Percentiles rank a stretch among this genome's conserved stretches.
These are phyloP conservation scores for Cryptosporidium xiaoi DNA, from an alignment of 169 alveolate species.

Conservation along the genomic window DNA sequence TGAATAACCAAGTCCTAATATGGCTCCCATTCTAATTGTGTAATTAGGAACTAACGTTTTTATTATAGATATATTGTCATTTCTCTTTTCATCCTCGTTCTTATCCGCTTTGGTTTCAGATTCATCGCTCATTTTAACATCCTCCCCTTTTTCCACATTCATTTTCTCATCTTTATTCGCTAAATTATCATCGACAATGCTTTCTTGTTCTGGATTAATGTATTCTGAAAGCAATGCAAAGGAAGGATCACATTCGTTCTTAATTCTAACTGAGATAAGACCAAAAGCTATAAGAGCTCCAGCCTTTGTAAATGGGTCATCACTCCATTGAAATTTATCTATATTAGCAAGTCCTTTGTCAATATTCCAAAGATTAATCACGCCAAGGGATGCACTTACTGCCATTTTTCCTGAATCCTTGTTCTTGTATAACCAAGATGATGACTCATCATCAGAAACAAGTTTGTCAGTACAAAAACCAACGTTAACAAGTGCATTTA, in stretches of 20 bases:
- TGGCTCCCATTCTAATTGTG: slow-evolving; percentile 91
- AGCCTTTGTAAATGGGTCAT: slow-evolving; percentile 93
- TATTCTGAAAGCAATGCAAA: slow-evolving; percentile 93
- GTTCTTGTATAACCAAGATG: slow-evolving; percentile 92
- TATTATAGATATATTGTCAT: slow-evolving; percentile 40
- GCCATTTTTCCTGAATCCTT: slow-evolving; percentile 94
- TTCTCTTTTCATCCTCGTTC: background rate
- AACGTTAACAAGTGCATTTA: slow-evolving; percentile 98
- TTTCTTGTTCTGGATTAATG: slow-evolving; percentile 77
- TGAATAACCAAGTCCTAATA: slow-evolving; percentile 96
- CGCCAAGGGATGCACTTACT: slow-evolving; percentile 96
- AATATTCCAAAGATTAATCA: slow-evolving; percentile 96
- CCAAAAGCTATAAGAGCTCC: slow-evolving; percentile 97
- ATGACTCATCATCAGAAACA: slow-evolving; percentile 83
- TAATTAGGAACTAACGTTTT: slow-evolving; percentile 68
- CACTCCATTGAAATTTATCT: slow-evolving; percentile 93
- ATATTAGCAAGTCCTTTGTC: slow-evolving; percentile 92
- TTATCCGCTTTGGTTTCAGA: slow-evolving; percentile 8
- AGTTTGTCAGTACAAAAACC: slow-evolving; percentile 95
- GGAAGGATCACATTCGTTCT: slow-evolving; percentile 95
- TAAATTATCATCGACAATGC: background rate
- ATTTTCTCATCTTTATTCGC: background rate
- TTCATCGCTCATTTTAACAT: background rate
- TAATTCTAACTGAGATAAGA: slow-evolving; percentile 90
- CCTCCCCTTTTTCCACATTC: slow-evolving; percentile 1